A percentile compares a stretch with the other conserved stretches of the same genome.
Conservation (phyloP, 768 basidiomycete genomes). For the Tricholoma hemisulphureum region DNA sequence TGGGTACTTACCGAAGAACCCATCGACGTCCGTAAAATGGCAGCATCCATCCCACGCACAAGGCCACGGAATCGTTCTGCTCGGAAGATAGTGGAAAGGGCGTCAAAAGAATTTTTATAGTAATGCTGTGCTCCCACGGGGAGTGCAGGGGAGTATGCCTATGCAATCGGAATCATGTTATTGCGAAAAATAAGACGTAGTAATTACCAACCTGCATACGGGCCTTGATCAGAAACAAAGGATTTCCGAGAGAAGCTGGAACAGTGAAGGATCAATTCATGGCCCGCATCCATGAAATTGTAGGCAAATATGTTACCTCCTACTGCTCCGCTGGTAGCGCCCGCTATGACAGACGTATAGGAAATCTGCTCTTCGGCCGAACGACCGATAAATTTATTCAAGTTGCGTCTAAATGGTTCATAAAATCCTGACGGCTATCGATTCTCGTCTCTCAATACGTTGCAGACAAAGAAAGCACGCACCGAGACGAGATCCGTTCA, state of each 20-base stretch:
- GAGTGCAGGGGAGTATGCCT: constrained; percentile 90
- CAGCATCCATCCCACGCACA: constrained; percentile 88
- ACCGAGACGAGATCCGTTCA: constrained; percentile 93
- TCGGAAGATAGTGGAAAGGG: constrained; percentile 73
- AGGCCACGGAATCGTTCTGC: constrained; percentile 80
- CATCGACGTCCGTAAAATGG: constrained; percentile 91
- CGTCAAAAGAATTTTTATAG: constrained; percentile 84
- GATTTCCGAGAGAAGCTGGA: constrained; percentile 77
- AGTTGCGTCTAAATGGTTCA: constrained; percentile 76
- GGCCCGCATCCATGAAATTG: neutral
- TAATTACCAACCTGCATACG: constrained; percentile 79
- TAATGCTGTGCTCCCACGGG: constrained; percentile 94
- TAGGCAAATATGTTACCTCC: constrained; percentile 55
- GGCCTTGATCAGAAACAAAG: constrained; percentile 93
- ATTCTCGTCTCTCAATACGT: neutral
- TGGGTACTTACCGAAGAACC: constrained; percentile 68
- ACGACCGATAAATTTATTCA: constrained; percentile 71
- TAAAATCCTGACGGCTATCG: constrained; percentile 72
- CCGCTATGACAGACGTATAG: constrained; percentile 78
- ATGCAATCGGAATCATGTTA: neutral
- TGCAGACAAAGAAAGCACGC: constrained; percentile 9
- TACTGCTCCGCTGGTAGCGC: constrained; percentile 85
- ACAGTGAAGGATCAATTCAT: constrained; percentile 1
- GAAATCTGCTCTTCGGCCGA: constrained; percentile 64
- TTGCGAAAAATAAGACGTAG: neutral